Percentiles rank a stretch among this genome's conserved stretches.
Evolutionary conservation across 108 stramenopile species (phyloP).

Genomic region (Aurantiochytrium sp.): DNA sequence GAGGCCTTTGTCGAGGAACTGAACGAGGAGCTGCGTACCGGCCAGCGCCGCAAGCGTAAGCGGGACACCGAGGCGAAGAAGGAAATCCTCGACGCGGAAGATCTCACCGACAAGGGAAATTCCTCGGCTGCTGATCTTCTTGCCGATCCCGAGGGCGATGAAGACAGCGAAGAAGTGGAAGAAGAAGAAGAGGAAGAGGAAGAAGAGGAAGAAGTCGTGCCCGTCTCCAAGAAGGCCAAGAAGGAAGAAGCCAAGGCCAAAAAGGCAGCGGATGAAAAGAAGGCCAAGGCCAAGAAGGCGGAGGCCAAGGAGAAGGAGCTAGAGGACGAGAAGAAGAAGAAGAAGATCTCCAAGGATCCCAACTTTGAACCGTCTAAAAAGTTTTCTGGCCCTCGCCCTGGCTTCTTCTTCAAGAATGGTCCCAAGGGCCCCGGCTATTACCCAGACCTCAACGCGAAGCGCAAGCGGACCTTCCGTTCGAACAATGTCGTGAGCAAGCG

Average conservation of each 20-base stretch:
- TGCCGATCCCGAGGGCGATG: constrained; percentile 14
- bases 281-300: constrained; percentile 13
- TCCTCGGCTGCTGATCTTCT: not conserved
- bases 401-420: constrained; percentile 34
- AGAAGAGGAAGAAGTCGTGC: constrained; percentile 40
- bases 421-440: constrained; percentile 38
- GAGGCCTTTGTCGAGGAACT: constrained; percentile 30
- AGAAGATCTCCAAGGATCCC: not conserved
- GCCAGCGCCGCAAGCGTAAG: not conserved
- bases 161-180: constrained; percentile 17
- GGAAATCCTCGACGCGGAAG: not conserved
- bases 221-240: not conserved
- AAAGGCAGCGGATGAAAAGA: constrained; percentile 16
- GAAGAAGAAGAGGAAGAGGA: not conserved
- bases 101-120: constrained; percentile 1
- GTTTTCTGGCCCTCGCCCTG: constrained; percentile 26
- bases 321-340: not conserved
- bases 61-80: not conserved
- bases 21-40: not conserved
- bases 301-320: not conserved
- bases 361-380: constrained; percentile 27
- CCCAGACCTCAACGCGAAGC: constrained; percentile 24
- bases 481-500: not conserved
- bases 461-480: constrained; percentile 10
- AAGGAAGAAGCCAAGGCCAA: constrained; percentile 15